Evolutionary conservation across 2,329 filamentous ascomycete species (phyloP).

Genomic region (Phaeomoniella chlamydospora): DNA sequence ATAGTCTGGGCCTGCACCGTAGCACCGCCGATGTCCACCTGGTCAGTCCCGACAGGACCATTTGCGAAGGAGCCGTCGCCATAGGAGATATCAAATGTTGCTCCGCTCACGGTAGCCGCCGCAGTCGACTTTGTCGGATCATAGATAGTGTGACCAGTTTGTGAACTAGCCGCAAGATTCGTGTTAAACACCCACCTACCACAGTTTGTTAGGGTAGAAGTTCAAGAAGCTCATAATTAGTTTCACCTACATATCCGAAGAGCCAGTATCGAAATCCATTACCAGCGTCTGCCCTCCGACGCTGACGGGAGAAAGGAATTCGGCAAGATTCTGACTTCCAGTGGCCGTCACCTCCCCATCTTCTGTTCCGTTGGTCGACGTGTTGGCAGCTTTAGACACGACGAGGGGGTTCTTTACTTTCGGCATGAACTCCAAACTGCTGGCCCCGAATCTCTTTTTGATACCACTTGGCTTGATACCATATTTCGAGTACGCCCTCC

Average conservation of each 20-base stretch:
- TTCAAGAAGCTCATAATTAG: conserved; percentile 2
- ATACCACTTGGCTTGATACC: conserved; percentile 35
- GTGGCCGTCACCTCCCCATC: conserved; percentile 49
- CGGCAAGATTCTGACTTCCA: conserved; percentile 49
- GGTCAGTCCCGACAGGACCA: conserved; percentile 52
- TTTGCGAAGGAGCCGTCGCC: conserved; percentile 50
- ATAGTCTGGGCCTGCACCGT: conserved; percentile 49
- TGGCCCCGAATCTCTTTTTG: background rate
- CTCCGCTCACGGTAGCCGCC: conserved; percentile 32
- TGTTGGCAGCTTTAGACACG: conserved; percentile 13
- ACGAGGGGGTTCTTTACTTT: conserved; percentile 12
- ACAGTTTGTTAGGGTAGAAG: conserved; percentile 2
- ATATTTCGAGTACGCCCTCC: conserved; percentile 56
- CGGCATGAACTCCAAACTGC: conserved; percentile 17
- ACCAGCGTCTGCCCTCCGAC: conserved; percentile 56
- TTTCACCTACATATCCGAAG: conserved; percentile 47
- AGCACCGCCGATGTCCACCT: conserved; percentile 51
- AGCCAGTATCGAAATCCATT: conserved; percentile 64
- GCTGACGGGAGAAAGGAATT: conserved; percentile 56
- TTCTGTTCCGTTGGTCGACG: conserved; percentile 13
- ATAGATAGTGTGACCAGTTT: conserved; percentile 39
- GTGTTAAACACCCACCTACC: conserved; percentile 56
- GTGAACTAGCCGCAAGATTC: conserved; percentile 30
- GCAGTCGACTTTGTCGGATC: conserved; percentile 37
- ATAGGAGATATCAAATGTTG: conserved; percentile 51